Base-by-base conservation (phyloP, 1,139 yeast genomes). In the Suhomyces terraborum region DNA sequence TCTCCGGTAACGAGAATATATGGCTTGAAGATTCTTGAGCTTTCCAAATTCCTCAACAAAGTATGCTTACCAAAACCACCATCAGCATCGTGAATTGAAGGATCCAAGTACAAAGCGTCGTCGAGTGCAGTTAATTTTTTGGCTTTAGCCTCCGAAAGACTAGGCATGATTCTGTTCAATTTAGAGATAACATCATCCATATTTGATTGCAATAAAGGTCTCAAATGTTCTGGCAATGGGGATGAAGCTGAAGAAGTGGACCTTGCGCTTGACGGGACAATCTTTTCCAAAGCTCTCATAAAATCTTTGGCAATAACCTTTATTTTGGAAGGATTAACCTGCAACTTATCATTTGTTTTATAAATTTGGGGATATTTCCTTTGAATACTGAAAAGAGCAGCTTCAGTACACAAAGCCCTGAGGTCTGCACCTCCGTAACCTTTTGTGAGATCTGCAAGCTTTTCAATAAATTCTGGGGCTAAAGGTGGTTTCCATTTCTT, bases 381-480 rank as follows among this genome's bases (percentile, higher is more conserved):
- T 63, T 93, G 98, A 35, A 93, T 93, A 54, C 95, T 85, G 56
- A 83, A 84, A 47, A 94, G 72, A 0, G 98, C 98, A 10, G 97
- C 94, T 60, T 93, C 99, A 0, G 98, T 91, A 58, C 98, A 91
- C 25, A 93, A 69, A 0, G 98, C 96, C 42, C 97, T 73, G 48
- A 94, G 70, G 63, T 93, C 99, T 3, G 99, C 98, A 67, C 99
- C 99, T 28, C 98, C 98, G 56, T 88, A 94, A 0, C 98, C 98
- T 59, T 91, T 93, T 0, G 99, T 91, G 43, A 88, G 67, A 10
- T 74, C 73, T 0, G 98, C 94, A 35, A 93, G 74, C 42, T 82
- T 81, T 3, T 75, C 74, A 7, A 88, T 58, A 51, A 93, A 86
- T 7, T 62, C 67, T 0, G 71, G 71, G 1, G 78, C 62, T 39